These are phyloP conservation scores for Helicostylum pulchrum DNA, from an alignment of 192 early-diverging fungal species.

Conservation along the genomic window DNA sequence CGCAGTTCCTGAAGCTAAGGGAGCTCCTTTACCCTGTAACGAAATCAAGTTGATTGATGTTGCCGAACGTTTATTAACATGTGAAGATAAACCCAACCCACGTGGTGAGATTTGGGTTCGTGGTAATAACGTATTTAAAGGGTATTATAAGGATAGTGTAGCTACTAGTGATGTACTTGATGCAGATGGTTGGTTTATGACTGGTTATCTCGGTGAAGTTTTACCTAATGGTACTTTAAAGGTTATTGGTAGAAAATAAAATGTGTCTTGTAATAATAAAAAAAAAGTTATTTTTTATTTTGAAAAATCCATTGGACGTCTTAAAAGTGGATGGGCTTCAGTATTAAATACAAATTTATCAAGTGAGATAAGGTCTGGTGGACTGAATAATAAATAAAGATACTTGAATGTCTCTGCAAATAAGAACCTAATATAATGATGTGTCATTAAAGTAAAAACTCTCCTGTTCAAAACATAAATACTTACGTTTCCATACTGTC, in stretches of 20 bases:
- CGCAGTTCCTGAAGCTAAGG: constrained; percentile 50
- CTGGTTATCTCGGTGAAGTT: constrained; percentile 73
- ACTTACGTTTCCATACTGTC: constrained; percentile 33
- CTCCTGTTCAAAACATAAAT: too few relatives aligned
- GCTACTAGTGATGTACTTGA: constrained; percentile 73
- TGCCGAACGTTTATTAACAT: constrained; percentile 69
- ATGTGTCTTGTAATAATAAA: constrained; percentile 63
- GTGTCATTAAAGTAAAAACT: too few relatives aligned
- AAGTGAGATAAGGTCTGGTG: constrained; percentile 50
- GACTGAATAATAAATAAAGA: constrained; percentile 58
- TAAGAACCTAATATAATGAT: constrained; percentile 45
- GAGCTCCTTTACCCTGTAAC: constrained; percentile 58
- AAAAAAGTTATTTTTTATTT: constrained; percentile 56
- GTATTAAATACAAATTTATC: constrained; percentile 70
- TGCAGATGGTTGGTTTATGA: constrained; percentile 83
- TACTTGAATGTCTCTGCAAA: constrained; percentile 75
- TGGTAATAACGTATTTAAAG: constrained; percentile 73
- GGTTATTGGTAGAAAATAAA: constrained; percentile 57
- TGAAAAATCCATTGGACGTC: constrained; percentile 13
- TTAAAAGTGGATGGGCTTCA: constrained; percentile 57
- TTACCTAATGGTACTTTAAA: constrained; percentile 34
- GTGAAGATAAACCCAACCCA: constrained; percentile 67
- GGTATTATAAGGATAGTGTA: constrained; percentile 74
- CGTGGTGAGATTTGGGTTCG: constrained; percentile 89
- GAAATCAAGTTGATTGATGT: constrained; percentile 81